A percentile compares a stretch with the other conserved stretches of the same genome.
These are phyloP conservation scores for Dactylonectria estremocensis DNA, from an alignment of 2,329 filamentous ascomycete species.

Conservation along the genomic window DNA sequence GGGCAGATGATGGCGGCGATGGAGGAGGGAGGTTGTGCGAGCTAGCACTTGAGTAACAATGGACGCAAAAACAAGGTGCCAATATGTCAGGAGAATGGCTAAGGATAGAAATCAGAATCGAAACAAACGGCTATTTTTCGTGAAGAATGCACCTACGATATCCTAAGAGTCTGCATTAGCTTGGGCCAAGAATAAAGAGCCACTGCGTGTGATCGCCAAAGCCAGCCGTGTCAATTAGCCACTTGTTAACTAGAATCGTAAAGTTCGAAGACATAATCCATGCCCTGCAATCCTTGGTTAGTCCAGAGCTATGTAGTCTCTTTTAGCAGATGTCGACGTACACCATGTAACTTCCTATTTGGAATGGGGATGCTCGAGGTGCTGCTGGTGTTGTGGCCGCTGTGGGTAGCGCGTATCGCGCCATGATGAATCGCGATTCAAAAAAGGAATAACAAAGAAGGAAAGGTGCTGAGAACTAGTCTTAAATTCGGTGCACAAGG, in stretches of 20 bases:
- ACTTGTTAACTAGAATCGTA: conserved; percentile 94
- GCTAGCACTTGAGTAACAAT: conserved; percentile 37
- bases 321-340: not conserved
- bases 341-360: not conserved
- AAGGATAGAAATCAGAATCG: too few relatives aligned
- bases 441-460: not conserved
- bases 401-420: not conserved
- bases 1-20: conserved; percentile 31
- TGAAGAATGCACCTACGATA: too few relatives aligned
- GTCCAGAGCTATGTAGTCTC: not conserved
- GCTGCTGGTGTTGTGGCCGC: not conserved
- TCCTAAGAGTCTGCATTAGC: too few relatives aligned
- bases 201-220: conserved; percentile 71
- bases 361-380: not conserved
- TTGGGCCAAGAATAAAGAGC: not conserved
- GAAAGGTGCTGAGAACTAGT: not conserved
- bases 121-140: too few relatives aligned
- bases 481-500: too few relatives aligned
- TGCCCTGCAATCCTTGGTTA: conserved; percentile 55
- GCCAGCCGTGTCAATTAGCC: conserved; percentile 80
- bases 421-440: not conserved
- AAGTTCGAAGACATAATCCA: conserved; percentile 88
- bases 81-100: conserved; percentile 32
- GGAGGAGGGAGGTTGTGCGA: conserved; percentile 32
- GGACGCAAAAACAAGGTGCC: conserved; percentile 38